Conservation (phyloP, 495 filamentous ascomycete genomes). For the Podospora australis region DNA sequence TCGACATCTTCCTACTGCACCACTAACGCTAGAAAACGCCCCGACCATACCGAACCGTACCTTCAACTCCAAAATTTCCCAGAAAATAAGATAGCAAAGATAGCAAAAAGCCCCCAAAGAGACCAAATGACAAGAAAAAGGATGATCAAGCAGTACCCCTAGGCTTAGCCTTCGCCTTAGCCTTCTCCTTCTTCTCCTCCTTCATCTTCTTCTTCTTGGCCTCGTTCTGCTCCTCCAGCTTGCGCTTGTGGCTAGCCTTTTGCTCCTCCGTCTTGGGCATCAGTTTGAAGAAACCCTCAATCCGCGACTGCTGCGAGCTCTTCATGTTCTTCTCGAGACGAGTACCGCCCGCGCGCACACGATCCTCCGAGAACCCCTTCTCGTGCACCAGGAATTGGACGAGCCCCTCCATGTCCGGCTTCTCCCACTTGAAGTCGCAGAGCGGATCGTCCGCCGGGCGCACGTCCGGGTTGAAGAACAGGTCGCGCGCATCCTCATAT, state of each 20-base stretch:
- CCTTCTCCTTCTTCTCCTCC: constrained; percentile 85
- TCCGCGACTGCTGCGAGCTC: constrained; percentile 74
- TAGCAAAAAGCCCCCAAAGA: too few relatives aligned
- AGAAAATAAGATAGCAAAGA: too few relatives aligned
- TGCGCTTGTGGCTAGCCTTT: constrained; percentile 77
- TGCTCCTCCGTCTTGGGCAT: constrained; percentile 82
- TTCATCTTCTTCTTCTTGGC: constrained; percentile 93
- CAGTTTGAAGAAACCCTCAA: constrained; percentile 98
- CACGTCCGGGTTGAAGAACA: constrained; percentile 88
- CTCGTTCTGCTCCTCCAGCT: constrained; percentile 81
- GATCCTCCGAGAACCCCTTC: constrained; percentile 94
- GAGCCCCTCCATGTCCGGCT: constrained; percentile 81
- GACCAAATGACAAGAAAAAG: background rate
- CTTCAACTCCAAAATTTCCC: too few relatives aligned
- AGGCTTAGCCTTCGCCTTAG: constrained; percentile 78
- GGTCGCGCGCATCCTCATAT: constrained; percentile 79
- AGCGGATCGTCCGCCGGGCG: constrained; percentile 74
- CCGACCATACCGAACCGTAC: too few relatives aligned
- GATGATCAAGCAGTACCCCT: constrained; percentile 37
- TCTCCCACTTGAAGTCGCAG: constrained; percentile 97
- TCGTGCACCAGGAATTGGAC: constrained; percentile 83
- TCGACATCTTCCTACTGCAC: too few relatives aligned
- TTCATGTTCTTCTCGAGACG: constrained; percentile 84
- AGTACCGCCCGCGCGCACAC: constrained; percentile 69
- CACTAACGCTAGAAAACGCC: too few relatives aligned